phyloP scores from a whole-genome alignment of 116 monocot genomes.

The Dioscorea cayenensis region DNA sequence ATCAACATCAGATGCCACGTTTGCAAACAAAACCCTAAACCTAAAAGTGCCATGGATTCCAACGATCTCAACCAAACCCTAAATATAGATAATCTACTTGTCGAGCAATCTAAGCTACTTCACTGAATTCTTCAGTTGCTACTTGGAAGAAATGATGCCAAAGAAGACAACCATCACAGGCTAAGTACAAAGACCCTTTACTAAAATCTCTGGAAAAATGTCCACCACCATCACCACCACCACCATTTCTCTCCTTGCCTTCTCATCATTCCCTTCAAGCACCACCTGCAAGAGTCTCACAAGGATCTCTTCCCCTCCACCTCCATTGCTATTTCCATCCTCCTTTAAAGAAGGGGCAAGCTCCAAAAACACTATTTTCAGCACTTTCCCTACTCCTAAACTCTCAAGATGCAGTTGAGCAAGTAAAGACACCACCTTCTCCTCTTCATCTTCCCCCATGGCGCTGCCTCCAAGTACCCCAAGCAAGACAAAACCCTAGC shows the following conservation, averaged over 20 bases:
- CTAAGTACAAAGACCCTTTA: slow-evolving; percentile 73
- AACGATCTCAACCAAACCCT: too few species aligned
- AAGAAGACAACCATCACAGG: slow-evolving; percentile 66
- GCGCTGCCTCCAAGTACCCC: slow-evolving; percentile 93
- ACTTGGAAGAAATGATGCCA: slow-evolving; percentile 31
- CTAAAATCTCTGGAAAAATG: slow-evolving; percentile 46
- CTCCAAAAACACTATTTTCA: slow-evolving; percentile 73
- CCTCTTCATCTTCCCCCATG: slow-evolving; percentile 97
- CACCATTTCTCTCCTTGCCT: slow-evolving; percentile 83
- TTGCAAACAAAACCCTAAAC: too few species aligned
- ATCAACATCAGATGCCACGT: too few species aligned
- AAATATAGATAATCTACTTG: slow-evolving; percentile 86
- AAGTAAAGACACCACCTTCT: slow-evolving; percentile 77
- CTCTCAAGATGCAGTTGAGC: slow-evolving; percentile 70
- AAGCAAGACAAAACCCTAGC: slow-evolving; percentile 77
- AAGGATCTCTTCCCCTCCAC: slow-evolving; percentile 63
- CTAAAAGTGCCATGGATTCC: too few species aligned
- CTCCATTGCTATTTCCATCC: slow-evolving; percentile 11
- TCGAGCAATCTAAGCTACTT: slow-evolving; percentile 50
- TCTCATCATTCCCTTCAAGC: slow-evolving; percentile 93
- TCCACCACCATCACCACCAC: neutral
- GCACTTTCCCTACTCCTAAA: slow-evolving; percentile 68
- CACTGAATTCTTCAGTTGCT: slow-evolving; percentile 29
- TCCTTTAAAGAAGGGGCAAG: slow-evolving; percentile 14
- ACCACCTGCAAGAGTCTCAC: slow-evolving; percentile 83